A percentile compares a stretch with the other conserved stretches of the same genome.
phyloP scores from a whole-genome alignment of 2,329 filamentous ascomycete species.

The Niveomyces coronatus region DNA sequence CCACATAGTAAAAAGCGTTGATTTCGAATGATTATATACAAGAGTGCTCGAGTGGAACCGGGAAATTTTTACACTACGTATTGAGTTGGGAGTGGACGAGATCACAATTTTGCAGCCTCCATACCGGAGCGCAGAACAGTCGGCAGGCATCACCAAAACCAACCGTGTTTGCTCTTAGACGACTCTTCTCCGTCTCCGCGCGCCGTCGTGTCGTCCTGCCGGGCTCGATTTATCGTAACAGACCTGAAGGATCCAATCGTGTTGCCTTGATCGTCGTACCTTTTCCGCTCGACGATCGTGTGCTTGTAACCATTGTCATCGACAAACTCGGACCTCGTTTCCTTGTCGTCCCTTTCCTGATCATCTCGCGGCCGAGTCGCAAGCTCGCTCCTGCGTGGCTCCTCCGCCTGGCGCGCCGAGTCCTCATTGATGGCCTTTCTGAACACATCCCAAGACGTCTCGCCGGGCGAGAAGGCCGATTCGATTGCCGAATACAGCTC shows the following conservation, averaged over 20 bases:
- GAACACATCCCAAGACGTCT: slow-evolving; percentile 31
- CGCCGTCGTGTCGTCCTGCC: too few relatives aligned
- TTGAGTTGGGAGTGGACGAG: too few relatives aligned
- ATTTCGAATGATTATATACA: too few relatives aligned
- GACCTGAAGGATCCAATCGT: slow-evolving; percentile 29
- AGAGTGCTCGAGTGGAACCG: too few relatives aligned
- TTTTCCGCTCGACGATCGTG: slow-evolving; percentile 29
- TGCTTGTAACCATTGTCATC: slow-evolving; percentile 34
- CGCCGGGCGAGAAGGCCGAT: slow-evolving; percentile 26
- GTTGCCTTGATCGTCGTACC: slow-evolving; percentile 30
- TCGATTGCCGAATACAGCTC: slow-evolving; percentile 31
- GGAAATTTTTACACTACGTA: too few relatives aligned
- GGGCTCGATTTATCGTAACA: slow-evolving; percentile 22
- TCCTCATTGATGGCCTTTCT: slow-evolving; percentile 23
- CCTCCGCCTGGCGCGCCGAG: slow-evolving; percentile 4
- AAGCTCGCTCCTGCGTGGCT: not conserved
- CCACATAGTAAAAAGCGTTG: too few relatives aligned
- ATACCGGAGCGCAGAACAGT: too few relatives aligned
- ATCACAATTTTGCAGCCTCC: too few relatives aligned
- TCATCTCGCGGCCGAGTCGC: not conserved
- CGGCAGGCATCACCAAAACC: slow-evolving; percentile 9
- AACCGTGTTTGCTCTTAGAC: slow-evolving; percentile 7
- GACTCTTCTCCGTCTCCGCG: too few relatives aligned
- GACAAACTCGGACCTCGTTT: slow-evolving; percentile 30
- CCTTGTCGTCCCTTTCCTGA: slow-evolving; percentile 22